Conservation (phyloP, 1,284 basidiomycete species). For the Rhodofomes roseus region DNA sequence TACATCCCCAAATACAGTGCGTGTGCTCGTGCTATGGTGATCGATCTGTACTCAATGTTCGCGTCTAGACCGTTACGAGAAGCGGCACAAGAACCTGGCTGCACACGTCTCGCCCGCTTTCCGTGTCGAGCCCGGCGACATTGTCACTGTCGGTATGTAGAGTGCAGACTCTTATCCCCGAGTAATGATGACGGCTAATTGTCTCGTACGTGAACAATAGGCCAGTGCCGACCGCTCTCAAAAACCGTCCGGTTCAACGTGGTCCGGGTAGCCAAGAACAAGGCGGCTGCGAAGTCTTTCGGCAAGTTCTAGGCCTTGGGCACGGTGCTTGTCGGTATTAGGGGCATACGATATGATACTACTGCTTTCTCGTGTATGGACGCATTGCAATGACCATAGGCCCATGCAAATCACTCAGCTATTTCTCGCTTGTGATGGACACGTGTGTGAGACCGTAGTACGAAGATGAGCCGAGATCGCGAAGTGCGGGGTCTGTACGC, state of each 20-base stretch:
- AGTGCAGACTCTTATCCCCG: not conserved
- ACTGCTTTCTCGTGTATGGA: slow-evolving; percentile 33
- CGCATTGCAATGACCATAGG: slow-evolving; percentile 30
- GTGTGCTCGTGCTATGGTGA: slow-evolving; percentile 21
- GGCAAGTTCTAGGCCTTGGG: slow-evolving; percentile 79
- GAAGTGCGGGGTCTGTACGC: slow-evolving; percentile 4
- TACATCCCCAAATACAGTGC: slow-evolving; percentile 98
- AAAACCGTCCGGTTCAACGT: slow-evolving; percentile 99
- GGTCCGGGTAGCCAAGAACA: slow-evolving; percentile 87
- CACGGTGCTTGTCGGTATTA: slow-evolving; percentile 20
- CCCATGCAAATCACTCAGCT: slow-evolving; percentile 15
- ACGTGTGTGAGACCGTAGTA: not conserved
- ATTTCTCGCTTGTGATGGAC: not conserved
- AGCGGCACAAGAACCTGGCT: slow-evolving; percentile 98
- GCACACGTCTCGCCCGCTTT: slow-evolving; percentile 98
- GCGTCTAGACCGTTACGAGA: slow-evolving; percentile 86
- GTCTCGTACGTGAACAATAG: slow-evolving; percentile 32
- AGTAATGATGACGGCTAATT: slow-evolving; percentile 4
- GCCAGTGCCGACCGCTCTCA: slow-evolving; percentile 98
- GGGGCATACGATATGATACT: slow-evolving; percentile 30
- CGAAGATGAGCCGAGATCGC: not conserved
- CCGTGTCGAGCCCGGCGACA: slow-evolving; percentile 92
- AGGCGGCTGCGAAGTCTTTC: slow-evolving; percentile 86
- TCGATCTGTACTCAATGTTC: not conserved
- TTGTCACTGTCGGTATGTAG: slow-evolving; percentile 89